Evolutionary conservation across 495 filamentous ascomycete genomes (phyloP), one percentile per base, ranked within the genome.

Genomic region (Hypoxylon subgilvum): DNA sequence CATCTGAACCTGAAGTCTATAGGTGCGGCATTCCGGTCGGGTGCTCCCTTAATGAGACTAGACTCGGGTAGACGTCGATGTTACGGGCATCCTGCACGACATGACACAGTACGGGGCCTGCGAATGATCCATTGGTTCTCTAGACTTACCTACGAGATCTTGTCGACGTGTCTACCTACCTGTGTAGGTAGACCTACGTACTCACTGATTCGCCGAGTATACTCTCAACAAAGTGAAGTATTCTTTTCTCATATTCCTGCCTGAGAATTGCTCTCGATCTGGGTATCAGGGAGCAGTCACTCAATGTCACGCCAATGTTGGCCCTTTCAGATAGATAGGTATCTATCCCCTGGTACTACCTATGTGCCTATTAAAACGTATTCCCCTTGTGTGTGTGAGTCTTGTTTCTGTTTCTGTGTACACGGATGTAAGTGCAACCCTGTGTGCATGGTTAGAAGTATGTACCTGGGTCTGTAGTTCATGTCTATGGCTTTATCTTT

Each of bases 21-120:
- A 32, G 39, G 48, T 14, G 27, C 28, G 13, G 42, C 42, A 48
- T 48, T 42, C 42, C 16, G 52, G 38, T 53, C 47, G 40, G n/a
- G n/a, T n/a, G 41, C 21, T 25, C 35, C 18, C 47, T 13, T 52
- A 13, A 38, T 21, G 22, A 39, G 27, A 6, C 19, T 30, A 6
- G 39, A 38, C 5, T 27, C 56, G 43, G 36, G 22, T 22, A 44
- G 16, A 52, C 36, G 13, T 34, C 46, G 41, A 47, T 52, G 47
- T 56, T 40, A 55, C 50, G 30, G 44, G 44, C 38, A 40, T 62
- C n/a, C 25, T 51, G 27, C 40, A 51, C 18, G 13, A 22, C 39
- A 56, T 14, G 18, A 17, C 45, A 46, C 42, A n/a, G n/a, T n/a
- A n/a, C n/a, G n/a, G 34, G 55, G 39, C n/a, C 14, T 14, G 19